These are phyloP conservation scores for Leavenworthia alabamica DNA, from an alignment of 345 rosid genomes.

Conservation along the genomic window DNA sequence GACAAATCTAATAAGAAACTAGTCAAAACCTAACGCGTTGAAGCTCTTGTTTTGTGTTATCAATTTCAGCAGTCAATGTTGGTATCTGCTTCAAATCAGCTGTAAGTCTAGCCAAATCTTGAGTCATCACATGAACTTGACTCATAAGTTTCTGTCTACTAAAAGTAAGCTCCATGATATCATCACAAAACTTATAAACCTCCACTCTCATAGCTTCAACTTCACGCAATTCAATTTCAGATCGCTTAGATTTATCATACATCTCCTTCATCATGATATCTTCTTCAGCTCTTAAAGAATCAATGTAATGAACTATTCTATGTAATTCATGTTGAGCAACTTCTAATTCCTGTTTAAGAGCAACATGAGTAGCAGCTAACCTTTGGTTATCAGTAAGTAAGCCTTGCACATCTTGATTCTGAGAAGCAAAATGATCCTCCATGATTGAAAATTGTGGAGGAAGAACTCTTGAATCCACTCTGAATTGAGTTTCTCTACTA, in stretches of 20 bases:
- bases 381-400: slow-evolving; percentile 81
- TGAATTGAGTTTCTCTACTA: slow-evolving; percentile 50
- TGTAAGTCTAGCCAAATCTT: slow-evolving; percentile 61
- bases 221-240: slow-evolving; percentile 63
- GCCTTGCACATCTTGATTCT: slow-evolving; percentile 83
- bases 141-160: slow-evolving; percentile 60
- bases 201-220: slow-evolving; percentile 61
- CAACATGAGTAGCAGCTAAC: slow-evolving; percentile 85
- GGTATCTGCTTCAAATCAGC: slow-evolving; percentile 74
- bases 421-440: slow-evolving; percentile 71
- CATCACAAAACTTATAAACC: slow-evolving; percentile 53
- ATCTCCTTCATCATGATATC: slow-evolving; percentile 81
- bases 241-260: slow-evolving; percentile 62
- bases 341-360: slow-evolving; percentile 88
- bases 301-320: slow-evolving; percentile 54
- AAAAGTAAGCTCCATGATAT: slow-evolving; percentile 66
- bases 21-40: slow-evolving; percentile 69
- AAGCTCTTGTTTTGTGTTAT: slow-evolving; percentile 76
- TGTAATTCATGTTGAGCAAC: slow-evolving; percentile 75
- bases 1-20: not conserved
- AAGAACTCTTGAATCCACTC: slow-evolving; percentile 51
- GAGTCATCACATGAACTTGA: slow-evolving; percentile 65
- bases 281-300: slow-evolving; percentile 59
- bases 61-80: slow-evolving; percentile 62
- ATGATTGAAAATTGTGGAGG: slow-evolving; percentile 61